Evolutionary conservation across 495 filamentous ascomycete species (phyloP), one percentile per base, ranked within the genome.

Genomic region (Sordaria brevicollis): DNA sequence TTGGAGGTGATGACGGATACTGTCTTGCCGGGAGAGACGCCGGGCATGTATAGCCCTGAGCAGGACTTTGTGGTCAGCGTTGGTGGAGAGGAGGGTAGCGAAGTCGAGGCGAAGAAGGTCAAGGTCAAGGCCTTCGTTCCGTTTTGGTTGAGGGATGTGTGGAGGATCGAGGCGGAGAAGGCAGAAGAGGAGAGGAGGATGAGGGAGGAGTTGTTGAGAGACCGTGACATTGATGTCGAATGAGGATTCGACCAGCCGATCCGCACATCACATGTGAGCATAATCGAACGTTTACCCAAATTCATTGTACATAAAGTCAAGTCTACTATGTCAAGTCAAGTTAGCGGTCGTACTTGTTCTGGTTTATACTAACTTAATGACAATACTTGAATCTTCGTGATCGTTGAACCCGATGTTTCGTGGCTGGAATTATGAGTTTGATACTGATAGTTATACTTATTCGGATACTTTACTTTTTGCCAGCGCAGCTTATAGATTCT

Each of bases 1-100:
- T 76, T 99, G 76, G 94, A 96, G 83, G 86, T 88, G 78, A 97
- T 97, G 93, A 94, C 92, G 1, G 89, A 90, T 77, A 78, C 93
- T 33, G 77, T 77, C 35, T 75, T 93, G 62, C 89, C 88, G 4
- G 89, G 86, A 2, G 91, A 91, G 76, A 83, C 84, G 72, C 77
- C 89, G 0, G 81, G 81, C 2, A 87, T 83, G 79, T 72, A 76
- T 66, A 83, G 78, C 62, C 82, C 81, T 21, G 80, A 75, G 15
- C 72, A 69, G 35, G 82, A 83, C 68, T 85, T 86, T 67, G 79
- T 81, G 15, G 73, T 86, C 11, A 77, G 74, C 29, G 76, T 77
- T 65, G 70, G 35, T 5, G 72, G 41, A 71, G 76, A 73, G 6
- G 74, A 34, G 15, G 69, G 66, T 7, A 62, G 54, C n/a, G 71